A percentile compares a stretch with the other conserved stretches of the same genome.
These are phyloP conservation scores for Solanum megistacrolobum DNA, from an alignment of 257 asterid genomes.

Conservation along the genomic window DNA sequence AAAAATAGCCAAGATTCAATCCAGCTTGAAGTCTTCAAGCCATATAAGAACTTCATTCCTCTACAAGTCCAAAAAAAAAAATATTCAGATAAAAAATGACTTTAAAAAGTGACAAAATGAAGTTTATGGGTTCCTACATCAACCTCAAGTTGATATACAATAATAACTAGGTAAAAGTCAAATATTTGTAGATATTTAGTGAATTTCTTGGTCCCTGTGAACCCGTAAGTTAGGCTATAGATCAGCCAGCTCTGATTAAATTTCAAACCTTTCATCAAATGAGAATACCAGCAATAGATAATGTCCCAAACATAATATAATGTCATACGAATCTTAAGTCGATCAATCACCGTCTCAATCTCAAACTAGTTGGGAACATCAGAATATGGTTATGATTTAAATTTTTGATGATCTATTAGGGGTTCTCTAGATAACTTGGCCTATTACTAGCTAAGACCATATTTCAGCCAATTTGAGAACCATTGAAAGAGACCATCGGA, in stretches of 20 bases:
- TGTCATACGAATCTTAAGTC: neutral
- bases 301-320: neutral
- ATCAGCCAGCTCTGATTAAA: neutral
- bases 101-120: neutral
- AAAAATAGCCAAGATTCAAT: slow-evolving; percentile 13
- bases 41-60: slow-evolving; percentile 88
- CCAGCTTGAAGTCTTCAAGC: slow-evolving; percentile 69
- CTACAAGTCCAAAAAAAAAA: slow-evolving; percentile 13
- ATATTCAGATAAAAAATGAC: neutral
- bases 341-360: neutral
- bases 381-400: neutral
- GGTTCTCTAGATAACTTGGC: neutral
- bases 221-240: neutral
- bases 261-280: neutral
- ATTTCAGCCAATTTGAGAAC: neutral
- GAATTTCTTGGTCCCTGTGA: neutral
- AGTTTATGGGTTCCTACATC: neutral
- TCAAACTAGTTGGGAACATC: neutral
- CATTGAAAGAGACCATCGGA: neutral
- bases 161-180: neutral
- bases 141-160: neutral
- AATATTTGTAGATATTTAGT: neutral
- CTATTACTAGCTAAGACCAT: neutral
- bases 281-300: neutral
- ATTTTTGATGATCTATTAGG: neutral